Evolutionary conservation across 2,329 filamentous ascomycete species (phyloP).

Genomic region (Teratosphaeriaceae sp.): DNA sequence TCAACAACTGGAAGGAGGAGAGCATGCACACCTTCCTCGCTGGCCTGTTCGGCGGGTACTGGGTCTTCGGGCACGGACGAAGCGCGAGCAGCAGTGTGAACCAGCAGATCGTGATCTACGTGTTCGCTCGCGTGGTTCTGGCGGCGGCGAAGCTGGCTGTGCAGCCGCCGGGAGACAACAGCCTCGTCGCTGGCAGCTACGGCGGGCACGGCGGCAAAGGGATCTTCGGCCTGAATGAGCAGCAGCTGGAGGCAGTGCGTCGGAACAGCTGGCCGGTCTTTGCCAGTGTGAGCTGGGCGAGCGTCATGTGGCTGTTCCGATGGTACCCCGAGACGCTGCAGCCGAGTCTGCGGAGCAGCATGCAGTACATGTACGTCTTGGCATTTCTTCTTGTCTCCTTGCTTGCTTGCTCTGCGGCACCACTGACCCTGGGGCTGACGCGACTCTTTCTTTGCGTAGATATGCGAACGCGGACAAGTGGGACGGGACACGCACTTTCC

Average conservation of each 20-base stretch:
- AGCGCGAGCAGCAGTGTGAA: constrained; percentile 64
- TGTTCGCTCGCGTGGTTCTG: constrained; percentile 85
- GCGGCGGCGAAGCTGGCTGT: constrained; percentile 78
- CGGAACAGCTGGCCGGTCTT: constrained; percentile 87
- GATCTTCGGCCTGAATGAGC: constrained; percentile 33
- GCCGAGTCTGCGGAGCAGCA: constrained; percentile 84
- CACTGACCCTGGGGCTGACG: constrained; percentile 27
- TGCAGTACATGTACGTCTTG: constrained; percentile 84
- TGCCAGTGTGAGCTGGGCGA: constrained; percentile 82
- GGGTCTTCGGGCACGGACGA: constrained; percentile 78
- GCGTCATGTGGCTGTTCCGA: constrained; percentile 92
- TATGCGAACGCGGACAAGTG: constrained; percentile 79
- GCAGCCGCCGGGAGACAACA: constrained; percentile 46
- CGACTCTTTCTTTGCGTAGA: constrained; percentile 33
- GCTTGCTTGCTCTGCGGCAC: constrained; percentile 3
- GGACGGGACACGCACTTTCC: constrained; percentile 76
- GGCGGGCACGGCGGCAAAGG: constrained; percentile 36
- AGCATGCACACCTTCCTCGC: constrained; percentile 80
- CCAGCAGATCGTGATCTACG: constrained; percentile 97
- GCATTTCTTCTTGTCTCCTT: constrained; percentile 10
- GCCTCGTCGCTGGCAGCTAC: constrained; percentile 30
- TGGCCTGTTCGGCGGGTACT: constrained; percentile 82
- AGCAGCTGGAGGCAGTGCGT: constrained; percentile 33
- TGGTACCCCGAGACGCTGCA: constrained; percentile 89
- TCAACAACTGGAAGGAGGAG: constrained; percentile 51